Base-by-base conservation (phyloP, 768 basidiomycete genomes). In the Trametes coccinea region DNA sequence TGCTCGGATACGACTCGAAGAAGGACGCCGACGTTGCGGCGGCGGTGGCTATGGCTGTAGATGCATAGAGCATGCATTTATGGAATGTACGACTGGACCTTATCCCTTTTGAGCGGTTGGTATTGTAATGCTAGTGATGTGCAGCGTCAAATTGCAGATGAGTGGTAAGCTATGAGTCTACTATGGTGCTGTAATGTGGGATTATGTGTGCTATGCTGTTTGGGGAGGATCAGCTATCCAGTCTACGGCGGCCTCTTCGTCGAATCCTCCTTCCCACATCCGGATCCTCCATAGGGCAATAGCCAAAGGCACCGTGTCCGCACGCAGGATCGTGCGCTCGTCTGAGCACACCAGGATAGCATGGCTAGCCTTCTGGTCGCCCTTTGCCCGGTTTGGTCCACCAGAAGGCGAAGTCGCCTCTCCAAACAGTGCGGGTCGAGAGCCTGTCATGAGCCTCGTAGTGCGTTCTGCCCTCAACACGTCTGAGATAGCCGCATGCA, bases 221-320 rank as follows among this genome's bases (percentile, higher is more conserved):
- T 30, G 37, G n/a, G 54, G 11, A 11, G 34, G 54, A 1, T 45
- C 48, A 4, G 44, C 50, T 22, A 56, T 56, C 60, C 60, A 61
- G 27, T 61, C 40, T 13, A 52, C 54, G 5, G n/a, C 29, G 9
- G 17, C 30, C n/a, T 52, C 49, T 31, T 53, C 50, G 34, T 37
- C 49, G 3, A 37, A 10, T 8, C 74, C 76, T 2, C 85, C 83
- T 68, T 91, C 87, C 80, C 87, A 94, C 83, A 93, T 85, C 60
- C 86, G 78, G 45, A 92, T 60, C 62, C 92, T 83, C 92, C 92
- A 93, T 16, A 93, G 69, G 0, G 92, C 90, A 45, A 88, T 81
- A 0, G 87, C 88, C 11, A 89, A 75, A 5, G 85, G 80, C 1
- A 81, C 85, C 6, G 83, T 76, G 67, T 93, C 91, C 0, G 80